Percentiles rank a stretch among this genome's conserved stretches.
Conservation (phyloP, 306 rosid genomes). For the Fagus crenata region DNA sequence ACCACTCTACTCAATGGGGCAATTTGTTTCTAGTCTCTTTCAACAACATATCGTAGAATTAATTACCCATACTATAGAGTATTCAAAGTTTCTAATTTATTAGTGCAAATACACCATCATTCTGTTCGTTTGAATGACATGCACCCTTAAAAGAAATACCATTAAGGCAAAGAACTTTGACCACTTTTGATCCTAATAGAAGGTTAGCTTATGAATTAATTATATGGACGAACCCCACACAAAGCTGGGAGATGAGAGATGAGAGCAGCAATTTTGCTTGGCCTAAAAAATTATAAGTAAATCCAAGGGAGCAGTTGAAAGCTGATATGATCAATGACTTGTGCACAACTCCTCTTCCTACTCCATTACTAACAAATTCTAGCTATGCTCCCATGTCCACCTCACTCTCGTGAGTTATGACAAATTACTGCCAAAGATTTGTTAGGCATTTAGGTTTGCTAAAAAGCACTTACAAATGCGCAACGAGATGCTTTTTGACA, state of each 20-base stretch:
- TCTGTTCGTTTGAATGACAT: neutral
- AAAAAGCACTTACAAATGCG: neutral
- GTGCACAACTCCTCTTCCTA: neutral
- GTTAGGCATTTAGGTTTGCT: neutral
- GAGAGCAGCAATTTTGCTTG: constrained; percentile 33
- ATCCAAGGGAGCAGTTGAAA: constrained; percentile 49
- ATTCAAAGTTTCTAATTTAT: neutral
- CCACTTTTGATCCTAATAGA: neutral
- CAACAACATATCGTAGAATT: neutral
- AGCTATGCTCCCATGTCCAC: neutral
- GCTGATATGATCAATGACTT: constrained; percentile 35
- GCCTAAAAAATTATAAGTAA: neutral
- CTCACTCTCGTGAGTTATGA: neutral
- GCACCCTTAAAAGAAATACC: neutral
- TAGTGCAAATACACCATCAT: neutral
- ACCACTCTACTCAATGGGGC: constrained; percentile 52
- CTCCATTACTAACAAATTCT: neutral
- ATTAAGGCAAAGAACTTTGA: neutral
- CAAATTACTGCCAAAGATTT: neutral
- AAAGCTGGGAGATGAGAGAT: constrained; percentile 10
- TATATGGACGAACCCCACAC: neutral
- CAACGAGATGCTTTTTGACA: too few species aligned
- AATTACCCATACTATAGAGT: too few species aligned
- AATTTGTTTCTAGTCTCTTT: constrained; percentile 26
- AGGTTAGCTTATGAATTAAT: neutral